A percentile compares a stretch with the other conserved stretches of the same genome.
phyloP scores from a whole-genome alignment of 2,329 filamentous ascomycete species.

The Hymenoscyphus infarciens region DNA sequence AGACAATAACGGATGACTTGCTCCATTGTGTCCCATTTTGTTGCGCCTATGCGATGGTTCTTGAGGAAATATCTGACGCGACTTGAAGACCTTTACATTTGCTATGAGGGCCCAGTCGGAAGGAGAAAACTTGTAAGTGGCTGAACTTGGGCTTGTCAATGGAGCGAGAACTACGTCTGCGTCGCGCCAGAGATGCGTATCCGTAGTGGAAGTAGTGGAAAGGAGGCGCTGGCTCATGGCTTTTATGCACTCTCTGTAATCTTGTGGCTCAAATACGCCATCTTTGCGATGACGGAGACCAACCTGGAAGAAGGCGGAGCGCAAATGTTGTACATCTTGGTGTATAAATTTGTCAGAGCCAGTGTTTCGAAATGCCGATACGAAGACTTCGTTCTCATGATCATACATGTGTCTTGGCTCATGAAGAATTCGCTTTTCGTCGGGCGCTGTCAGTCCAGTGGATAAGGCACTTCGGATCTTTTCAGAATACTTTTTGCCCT shows the following conservation, averaged over 20 bases:
- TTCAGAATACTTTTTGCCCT: no score
- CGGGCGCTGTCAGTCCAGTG: constrained; percentile 19
- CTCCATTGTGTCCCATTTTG: constrained; percentile 19
- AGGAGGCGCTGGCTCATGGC: constrained; percentile 12
- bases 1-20: constrained; percentile 6
- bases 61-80: constrained; percentile 12
- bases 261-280: constrained; percentile 8
- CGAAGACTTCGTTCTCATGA: constrained; percentile 27
- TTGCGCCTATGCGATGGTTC: constrained; percentile 19
- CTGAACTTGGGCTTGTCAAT: constrained; percentile 15
- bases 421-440: constrained; percentile 22
- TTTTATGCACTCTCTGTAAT: constrained; percentile 27
- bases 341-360: constrained; percentile 27
- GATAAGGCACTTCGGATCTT: background rate
- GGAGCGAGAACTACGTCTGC: constrained; percentile 16
- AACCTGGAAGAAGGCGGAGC: constrained; percentile 22
- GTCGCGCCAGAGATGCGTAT: constrained; percentile 15
- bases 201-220: background rate
- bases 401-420: constrained; percentile 26
- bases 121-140: background rate
- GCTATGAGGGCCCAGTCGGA: constrained; percentile 16
- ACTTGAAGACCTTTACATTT: constrained; percentile 17
- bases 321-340: constrained; percentile 13
- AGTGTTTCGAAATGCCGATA: constrained; percentile 29
- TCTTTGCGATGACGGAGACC: constrained; percentile 21